A percentile compares a stretch with the other conserved stretches of the same genome.
Conservation (phyloP, 1,284 basidiomycete genomes). For the Meripilus lineatus region DNA sequence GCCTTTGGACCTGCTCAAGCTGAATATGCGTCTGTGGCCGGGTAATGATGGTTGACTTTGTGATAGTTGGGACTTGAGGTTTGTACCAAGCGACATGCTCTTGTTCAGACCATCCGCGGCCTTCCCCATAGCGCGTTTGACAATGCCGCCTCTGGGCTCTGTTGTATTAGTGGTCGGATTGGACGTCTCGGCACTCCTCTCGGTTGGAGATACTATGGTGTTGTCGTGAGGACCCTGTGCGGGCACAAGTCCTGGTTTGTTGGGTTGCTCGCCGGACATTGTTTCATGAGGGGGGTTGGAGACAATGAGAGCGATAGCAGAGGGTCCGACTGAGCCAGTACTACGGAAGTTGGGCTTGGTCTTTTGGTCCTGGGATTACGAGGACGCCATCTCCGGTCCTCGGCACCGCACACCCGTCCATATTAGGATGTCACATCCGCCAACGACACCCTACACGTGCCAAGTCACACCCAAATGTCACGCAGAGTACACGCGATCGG, state of each 20-base stretch:
- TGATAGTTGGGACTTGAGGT: slow-evolving; percentile 20
- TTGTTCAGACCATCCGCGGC: slow-evolving; percentile 54
- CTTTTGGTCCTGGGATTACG: no score
- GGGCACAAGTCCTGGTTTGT: not conserved
- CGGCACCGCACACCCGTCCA: not conserved
- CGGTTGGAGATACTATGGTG: not conserved
- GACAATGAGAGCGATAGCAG: not conserved
- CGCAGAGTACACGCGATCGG: not conserved
- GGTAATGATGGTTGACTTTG: slow-evolving; percentile 29
- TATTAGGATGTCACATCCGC: not conserved
- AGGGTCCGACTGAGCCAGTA: no score
- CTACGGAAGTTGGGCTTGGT: no score
- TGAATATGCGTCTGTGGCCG: slow-evolving; percentile 49
- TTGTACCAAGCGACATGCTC: slow-evolving; percentile 30
- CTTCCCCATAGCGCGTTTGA: slow-evolving; percentile 44
- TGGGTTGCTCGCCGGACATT: slow-evolving; percentile 5
- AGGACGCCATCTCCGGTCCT: not conserved
- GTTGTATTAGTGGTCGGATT: not conserved
- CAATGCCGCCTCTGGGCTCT: slow-evolving; percentile 13
- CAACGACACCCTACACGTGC: slow-evolving; percentile 5
- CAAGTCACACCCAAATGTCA: not conserved
- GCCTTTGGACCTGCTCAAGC: slow-evolving; percentile 46
- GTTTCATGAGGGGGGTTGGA: no score
- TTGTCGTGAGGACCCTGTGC: not conserved
- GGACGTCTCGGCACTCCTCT: not conserved